Conservation (phyloP, 768 basidiomycete genomes). For the Candolleomyces efflorescens region DNA sequence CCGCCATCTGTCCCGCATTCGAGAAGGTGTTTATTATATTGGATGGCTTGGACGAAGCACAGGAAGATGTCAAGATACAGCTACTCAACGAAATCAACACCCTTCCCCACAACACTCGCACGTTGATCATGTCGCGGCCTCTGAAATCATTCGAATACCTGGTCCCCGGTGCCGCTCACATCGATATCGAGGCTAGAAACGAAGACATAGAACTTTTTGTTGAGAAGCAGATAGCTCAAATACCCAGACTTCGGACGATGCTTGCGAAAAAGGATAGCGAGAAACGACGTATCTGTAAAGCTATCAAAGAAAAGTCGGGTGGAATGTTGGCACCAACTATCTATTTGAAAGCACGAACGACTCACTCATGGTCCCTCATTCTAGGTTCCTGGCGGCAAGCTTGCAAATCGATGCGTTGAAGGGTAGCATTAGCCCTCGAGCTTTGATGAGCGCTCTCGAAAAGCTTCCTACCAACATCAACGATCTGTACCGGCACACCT, state of each 20-base stretch:
- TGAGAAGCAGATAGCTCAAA: background rate
- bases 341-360: background rate
- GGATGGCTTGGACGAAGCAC: constrained; percentile 4
- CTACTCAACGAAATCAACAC: background rate
- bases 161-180: background rate
- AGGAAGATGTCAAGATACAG: background rate
- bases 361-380: background rate
- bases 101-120: background rate
- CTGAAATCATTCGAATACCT: background rate
- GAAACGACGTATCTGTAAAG: background rate
- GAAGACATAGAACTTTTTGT: background rate
- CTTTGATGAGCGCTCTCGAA: background rate
- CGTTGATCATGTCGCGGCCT: constrained; percentile 1
- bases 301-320: background rate
- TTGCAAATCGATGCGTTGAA: constrained; percentile 1
- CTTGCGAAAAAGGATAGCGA: background rate
- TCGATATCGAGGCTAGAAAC: background rate
- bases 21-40: background rate
- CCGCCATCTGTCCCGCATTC: background rate
- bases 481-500: background rate
- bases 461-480: background rate
- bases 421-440: background rate
- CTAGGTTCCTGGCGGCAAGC: constrained; percentile 4
- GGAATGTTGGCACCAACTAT: background rate
- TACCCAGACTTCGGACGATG: background rate